A percentile compares a stretch with the other conserved stretches of the same genome.
phyloP scores from a whole-genome alignment of 1,284 basidiomycete genomes.

The Sporisorium graminicola region DNA sequence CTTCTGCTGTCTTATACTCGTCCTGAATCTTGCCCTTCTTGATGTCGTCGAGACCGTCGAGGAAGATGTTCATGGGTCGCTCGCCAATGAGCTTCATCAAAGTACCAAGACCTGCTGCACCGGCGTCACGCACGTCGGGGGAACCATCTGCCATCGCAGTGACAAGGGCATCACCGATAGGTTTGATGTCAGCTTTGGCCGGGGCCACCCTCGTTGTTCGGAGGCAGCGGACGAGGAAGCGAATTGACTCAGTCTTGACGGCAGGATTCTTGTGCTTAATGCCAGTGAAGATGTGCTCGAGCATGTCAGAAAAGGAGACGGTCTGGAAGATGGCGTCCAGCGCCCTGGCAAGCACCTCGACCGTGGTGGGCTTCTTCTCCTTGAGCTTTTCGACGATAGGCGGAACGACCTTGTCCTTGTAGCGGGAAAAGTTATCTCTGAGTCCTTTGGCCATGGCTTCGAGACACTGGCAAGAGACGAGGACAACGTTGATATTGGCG shows the following conservation, averaged over 20 bases:
- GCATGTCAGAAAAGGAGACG: constrained; percentile 81
- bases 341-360: constrained; percentile 87
- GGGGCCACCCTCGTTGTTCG: constrained; percentile 77
- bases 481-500: constrained; percentile 95
- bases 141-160: constrained; percentile 86
- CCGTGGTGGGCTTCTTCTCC: constrained; percentile 90
- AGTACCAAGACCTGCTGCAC: constrained; percentile 87
- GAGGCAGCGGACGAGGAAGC: constrained; percentile 87
- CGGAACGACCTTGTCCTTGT: constrained; percentile 81
- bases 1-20: constrained; percentile 75
- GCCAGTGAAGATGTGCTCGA: constrained; percentile 84
- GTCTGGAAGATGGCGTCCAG: constrained; percentile 90
- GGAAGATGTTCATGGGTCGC: constrained; percentile 85
- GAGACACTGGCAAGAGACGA: constrained; percentile 85
- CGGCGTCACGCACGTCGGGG: constrained; percentile 90
- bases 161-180: constrained; percentile 83
- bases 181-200: constrained; percentile 82
- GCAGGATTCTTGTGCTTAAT: constrained; percentile 94
- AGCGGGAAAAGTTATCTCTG: constrained; percentile 78
- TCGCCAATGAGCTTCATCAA: constrained; percentile 98
- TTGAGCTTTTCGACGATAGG: constrained; percentile 91
- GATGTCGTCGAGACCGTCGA: constrained; percentile 89
- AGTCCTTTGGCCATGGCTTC: constrained; percentile 88
- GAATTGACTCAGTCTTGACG: constrained; percentile 92
- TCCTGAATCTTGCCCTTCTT: constrained; percentile 95